Evolutionary conservation across 371 early-diverging fungal species (phyloP), one percentile per base, ranked within the genome.

Genomic region (Rhizopus delemar): DNA sequence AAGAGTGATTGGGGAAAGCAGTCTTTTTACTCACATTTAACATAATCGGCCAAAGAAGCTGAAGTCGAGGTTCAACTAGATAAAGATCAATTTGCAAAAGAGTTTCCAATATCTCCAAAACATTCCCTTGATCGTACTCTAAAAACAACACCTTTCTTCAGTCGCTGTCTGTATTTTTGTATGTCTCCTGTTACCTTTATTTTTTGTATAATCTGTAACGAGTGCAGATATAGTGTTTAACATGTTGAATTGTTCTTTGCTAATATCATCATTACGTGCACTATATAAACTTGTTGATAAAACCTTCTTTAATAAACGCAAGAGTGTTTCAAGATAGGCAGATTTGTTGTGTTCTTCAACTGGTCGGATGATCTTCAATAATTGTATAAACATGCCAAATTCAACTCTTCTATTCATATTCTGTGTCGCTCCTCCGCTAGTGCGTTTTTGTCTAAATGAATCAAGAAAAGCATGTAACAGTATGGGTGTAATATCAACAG

Each of bases 21-120:
- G 22, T 22, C 22, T 22, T 22, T 22, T 9, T 8, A 61, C 68
- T 70, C 70, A 74, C 77, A 38, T 73, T 56, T 15, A 78, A 28
- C 50, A 79, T 29, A 9, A 50, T 41, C 4, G 76, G 80, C 80
- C 80, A 79, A 28, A 79, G 41, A 2, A 48, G 12, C 7, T 57
- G 15, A 41, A 76, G 65, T 28, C 70, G 67, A 31, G 56, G 31
- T 60, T 79, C 80, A 39, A 79, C 60, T 11, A 79, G 48, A 0
- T 67, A 59, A 28, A 72, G 57, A 31, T 79, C 76, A 11, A 79
- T 79, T 45, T 82, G 81, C 31, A 84, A 49, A 16, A 82, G 53
- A 0, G 60, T 65, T 36, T 75, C 64, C 8, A 69, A 57, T 13
- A 78, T 38, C 31, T 73, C 62, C 8, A 78, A 61, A 1, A 70